These are phyloP conservation scores for Rhododendron griersonianum DNA, from an alignment of 148 eudicot species.

Conservation along the genomic window DNA sequence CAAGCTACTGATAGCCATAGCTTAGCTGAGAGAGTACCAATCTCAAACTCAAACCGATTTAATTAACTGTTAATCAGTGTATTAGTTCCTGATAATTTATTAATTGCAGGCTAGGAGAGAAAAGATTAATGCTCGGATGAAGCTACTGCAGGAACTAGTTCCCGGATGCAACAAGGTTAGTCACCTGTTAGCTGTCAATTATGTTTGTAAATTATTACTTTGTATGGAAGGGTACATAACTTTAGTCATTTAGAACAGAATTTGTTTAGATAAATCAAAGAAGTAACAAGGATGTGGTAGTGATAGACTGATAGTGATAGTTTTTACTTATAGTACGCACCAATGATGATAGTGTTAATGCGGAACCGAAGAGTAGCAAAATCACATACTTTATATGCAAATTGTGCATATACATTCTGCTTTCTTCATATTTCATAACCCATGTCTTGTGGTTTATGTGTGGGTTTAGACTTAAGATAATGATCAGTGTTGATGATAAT, in stretches of 20 bases:
- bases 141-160: slow-evolving; percentile 91
- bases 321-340: background rate
- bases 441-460: too few species aligned
- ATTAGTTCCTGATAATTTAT: slow-evolving; percentile 1
- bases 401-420: background rate
- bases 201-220: background rate
- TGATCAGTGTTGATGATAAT: background rate
- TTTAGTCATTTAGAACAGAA: background rate
- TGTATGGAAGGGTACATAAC: background rate
- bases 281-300: background rate
- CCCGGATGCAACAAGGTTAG: slow-evolving; percentile 96
- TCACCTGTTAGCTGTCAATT: background rate
- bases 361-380: background rate
- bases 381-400: background rate
- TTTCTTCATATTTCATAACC: background rate
- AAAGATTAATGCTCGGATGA: slow-evolving; percentile 98
- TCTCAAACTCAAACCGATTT: slow-evolving; percentile 16
- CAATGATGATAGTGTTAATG: background rate
- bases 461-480: background rate
- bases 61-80: slow-evolving; percentile 5
- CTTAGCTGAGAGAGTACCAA: slow-evolving; percentile 89
- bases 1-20: slow-evolving; percentile 99
- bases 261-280: background rate
- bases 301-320: background rate
- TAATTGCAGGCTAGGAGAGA: slow-evolving; percentile 85